Percentiles rank a stretch among this genome's conserved stretches.
Evolutionary conservation across 306 rosid species (phyloP).

Genomic region (Prinsepia uniflora): DNA sequence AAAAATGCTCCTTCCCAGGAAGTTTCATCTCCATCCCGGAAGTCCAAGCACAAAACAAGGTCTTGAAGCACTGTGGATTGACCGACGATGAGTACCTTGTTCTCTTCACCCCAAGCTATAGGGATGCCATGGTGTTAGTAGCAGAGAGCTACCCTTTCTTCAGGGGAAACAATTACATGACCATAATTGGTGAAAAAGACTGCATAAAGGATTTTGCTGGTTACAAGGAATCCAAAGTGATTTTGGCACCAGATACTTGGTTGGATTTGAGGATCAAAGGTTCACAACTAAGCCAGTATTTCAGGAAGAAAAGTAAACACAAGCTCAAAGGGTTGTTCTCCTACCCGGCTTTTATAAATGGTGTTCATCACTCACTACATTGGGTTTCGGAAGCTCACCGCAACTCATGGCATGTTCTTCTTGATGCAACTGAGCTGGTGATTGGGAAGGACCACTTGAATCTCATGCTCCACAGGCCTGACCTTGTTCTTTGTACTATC

Average conservation of each 20-base stretch:
- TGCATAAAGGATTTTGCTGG: constrained; percentile 55
- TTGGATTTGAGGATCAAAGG: constrained; percentile 77
- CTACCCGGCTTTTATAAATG: constrained; percentile 68
- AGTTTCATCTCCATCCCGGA: constrained; percentile 82
- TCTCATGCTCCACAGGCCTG: constrained; percentile 76
- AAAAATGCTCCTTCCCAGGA: constrained; percentile 68
- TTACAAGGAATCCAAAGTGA: constrained; percentile 69
- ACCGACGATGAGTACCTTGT: constrained; percentile 66
- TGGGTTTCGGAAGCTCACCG: constrained; percentile 94
- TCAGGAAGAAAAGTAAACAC: constrained; percentile 74
- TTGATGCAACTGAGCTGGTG: constrained; percentile 68
- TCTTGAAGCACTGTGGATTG: constrained; percentile 70
- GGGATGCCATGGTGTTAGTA: constrained; percentile 69
- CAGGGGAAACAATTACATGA: constrained; percentile 62
- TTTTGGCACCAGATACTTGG: constrained; percentile 64
- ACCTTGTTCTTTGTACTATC: constrained; percentile 69
- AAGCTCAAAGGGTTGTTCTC: constrained; percentile 77
- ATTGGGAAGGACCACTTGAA: constrained; percentile 61
- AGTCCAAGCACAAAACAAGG: constrained; percentile 62
- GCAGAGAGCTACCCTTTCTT: constrained; percentile 81
- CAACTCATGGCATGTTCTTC: constrained; percentile 86
- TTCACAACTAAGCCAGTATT: constrained; percentile 76
- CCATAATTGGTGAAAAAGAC: constrained; percentile 48
- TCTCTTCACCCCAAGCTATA: constrained; percentile 65
- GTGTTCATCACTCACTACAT: constrained; percentile 61